phyloP scores from a whole-genome alignment of 352 stramenopile species.

The Phytopythium delawarense region DNA sequence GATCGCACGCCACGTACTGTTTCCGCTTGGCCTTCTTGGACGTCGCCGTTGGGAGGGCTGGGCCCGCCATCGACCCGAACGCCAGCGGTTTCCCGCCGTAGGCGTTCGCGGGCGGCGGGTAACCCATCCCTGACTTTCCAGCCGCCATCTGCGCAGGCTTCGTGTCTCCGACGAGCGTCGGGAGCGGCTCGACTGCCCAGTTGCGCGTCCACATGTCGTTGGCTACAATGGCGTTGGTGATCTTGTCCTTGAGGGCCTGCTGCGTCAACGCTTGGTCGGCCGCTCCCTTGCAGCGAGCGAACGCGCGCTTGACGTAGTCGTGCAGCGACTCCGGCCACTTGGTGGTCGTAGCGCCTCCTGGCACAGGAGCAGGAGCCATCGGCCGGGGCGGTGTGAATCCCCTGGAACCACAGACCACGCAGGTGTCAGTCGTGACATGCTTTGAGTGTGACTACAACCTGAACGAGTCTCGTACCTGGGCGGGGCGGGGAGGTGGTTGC shows the following conservation, averaged over 20 bases:
- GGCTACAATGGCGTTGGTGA: slow-evolving; percentile 80
- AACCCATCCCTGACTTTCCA: slow-evolving; percentile 1
- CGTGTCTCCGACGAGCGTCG: slow-evolving; percentile 55
- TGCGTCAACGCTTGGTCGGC: slow-evolving; percentile 77
- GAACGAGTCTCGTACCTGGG: not conserved
- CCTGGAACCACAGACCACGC: not conserved
- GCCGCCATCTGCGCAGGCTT: slow-evolving; percentile 15
- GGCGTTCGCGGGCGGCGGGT: slow-evolving; percentile 3
- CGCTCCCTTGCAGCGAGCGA: slow-evolving; percentile 69
- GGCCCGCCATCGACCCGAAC: slow-evolving; percentile 11
- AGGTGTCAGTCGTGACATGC: not conserved
- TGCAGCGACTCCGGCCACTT: slow-evolving; percentile 85
- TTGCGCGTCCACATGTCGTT: slow-evolving; percentile 86
- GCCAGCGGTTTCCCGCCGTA: slow-evolving; percentile 8
- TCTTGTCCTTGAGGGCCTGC: slow-evolving; percentile 74
- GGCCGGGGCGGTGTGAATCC: slow-evolving; percentile 15
- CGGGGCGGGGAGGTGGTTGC: slow-evolving; percentile 5
- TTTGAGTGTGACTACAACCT: too few species aligned
- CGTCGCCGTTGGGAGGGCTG: slow-evolving; percentile 1
- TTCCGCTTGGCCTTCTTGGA: slow-evolving; percentile 75
- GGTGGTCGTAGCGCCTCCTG: slow-evolving; percentile 20
- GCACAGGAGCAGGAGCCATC: slow-evolving; percentile 12
- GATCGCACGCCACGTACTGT: slow-evolving; percentile 22
- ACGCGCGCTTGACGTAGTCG: slow-evolving; percentile 85
- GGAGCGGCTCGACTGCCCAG: slow-evolving; percentile 72